These are phyloP conservation scores for Gaultheria prostrata DNA, from an alignment of 148 eudicot species.

Conservation along the genomic window DNA sequence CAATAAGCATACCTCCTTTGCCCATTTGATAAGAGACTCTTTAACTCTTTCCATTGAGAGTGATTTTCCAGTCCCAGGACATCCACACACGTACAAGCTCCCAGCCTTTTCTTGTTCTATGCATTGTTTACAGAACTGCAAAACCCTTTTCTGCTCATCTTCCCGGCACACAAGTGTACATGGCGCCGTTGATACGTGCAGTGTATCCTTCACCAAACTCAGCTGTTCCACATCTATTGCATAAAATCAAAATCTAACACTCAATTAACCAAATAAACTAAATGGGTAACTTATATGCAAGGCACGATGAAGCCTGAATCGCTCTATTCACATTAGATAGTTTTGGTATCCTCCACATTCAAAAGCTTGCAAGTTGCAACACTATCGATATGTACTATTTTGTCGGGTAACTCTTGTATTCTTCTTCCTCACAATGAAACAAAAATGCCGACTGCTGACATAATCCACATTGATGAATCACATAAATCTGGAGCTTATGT, in stretches of 20 bases:
- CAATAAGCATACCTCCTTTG: slow-evolving; percentile 53
- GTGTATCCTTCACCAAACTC: slow-evolving; percentile 71
- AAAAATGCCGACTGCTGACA: neutral
- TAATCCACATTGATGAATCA: neutral
- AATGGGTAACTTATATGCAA: neutral
- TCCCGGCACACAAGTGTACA: slow-evolving; percentile 63
- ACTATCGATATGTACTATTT: neutral
- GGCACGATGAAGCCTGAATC: neutral
- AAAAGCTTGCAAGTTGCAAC: neutral
- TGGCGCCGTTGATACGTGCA: slow-evolving; percentile 74
- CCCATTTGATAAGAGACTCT: slow-evolving; percentile 54
- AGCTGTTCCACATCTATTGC: slow-evolving; percentile 56
- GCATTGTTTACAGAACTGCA: slow-evolving; percentile 64
- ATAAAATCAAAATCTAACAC: neutral
- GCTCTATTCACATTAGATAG: neutral
- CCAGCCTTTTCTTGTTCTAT: slow-evolving; percentile 67
- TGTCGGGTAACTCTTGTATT: neutral
- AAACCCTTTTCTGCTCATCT: slow-evolving; percentile 58
- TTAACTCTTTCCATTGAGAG: slow-evolving; percentile 83
- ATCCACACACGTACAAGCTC: slow-evolving; percentile 85
- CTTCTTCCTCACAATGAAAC: neutral
- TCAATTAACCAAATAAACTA: neutral
- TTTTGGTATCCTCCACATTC: neutral
- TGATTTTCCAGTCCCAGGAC: slow-evolving; percentile 93
- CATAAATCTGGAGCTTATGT: neutral